Percentiles rank a stretch among this genome's conserved stretches.
Conservation (phyloP, 1,139 yeast species). For the Magnusiomyces magnusii region DNA sequence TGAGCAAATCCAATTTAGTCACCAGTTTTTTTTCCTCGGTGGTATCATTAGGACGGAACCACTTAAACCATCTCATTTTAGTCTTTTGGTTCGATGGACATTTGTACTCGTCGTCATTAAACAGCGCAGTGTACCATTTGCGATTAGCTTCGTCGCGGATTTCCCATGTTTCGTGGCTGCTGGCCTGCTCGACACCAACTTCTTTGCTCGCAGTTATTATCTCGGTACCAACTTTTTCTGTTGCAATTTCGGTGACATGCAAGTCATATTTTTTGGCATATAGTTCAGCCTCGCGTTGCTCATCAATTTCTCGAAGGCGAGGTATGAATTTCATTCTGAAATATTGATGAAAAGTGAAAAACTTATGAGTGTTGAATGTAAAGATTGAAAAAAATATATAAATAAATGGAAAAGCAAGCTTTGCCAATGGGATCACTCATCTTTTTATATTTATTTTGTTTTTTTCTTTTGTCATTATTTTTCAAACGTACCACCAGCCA, state of each 20-base stretch:
- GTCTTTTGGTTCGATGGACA: no score
- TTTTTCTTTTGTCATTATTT: no score
- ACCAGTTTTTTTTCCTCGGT: no score
- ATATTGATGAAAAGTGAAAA: background rate
- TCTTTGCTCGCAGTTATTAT: no score
- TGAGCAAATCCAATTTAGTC: slow-evolving; percentile 56
- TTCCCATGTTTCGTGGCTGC: no score
- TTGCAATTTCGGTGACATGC: background rate
- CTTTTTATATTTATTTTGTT: no score
- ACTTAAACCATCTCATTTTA: no score
- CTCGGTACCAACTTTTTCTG: no score
- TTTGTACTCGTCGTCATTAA: background rate
- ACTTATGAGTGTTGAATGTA: background rate
- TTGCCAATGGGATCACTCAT: no score
- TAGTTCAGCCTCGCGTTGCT: slow-evolving; percentile 4
- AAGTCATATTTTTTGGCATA: background rate
- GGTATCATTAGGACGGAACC: background rate
- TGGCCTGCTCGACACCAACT: no score
- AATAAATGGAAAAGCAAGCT: no score
- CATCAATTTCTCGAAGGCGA: slow-evolving; percentile 11
- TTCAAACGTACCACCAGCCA: no score
- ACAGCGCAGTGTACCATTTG: background rate
- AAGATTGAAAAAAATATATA: background rate
- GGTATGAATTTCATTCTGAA: slow-evolving; percentile 2
- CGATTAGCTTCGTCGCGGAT: background rate